phyloP scores from a whole-genome alignment of 164 flowering plant genomes.

The Houttuynia cordata region DNA sequence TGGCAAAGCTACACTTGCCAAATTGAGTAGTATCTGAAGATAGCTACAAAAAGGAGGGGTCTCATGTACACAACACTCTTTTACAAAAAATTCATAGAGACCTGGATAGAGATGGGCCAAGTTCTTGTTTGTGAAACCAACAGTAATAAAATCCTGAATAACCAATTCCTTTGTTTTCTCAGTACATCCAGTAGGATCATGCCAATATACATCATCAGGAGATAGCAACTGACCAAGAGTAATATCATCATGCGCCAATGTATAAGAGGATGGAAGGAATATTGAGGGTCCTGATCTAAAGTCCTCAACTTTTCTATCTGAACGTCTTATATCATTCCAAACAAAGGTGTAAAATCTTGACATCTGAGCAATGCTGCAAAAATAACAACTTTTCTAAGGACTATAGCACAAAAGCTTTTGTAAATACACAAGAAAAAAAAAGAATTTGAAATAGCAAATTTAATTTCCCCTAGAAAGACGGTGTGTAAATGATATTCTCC shows the following conservation, averaged over 20 bases:
- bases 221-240: slow-evolving; percentile 56
- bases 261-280: slow-evolving; percentile 54
- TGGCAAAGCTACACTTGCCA: slow-evolving; percentile 51
- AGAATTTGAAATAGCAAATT: background rate
- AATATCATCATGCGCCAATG: slow-evolving; percentile 30
- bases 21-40: slow-evolving; percentile 45
- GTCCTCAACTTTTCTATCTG: slow-evolving; percentile 27
- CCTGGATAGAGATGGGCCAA: slow-evolving; percentile 54
- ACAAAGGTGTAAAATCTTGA: slow-evolving; percentile 60
- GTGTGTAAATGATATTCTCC: too few relatives aligned
- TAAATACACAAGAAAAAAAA: too few relatives aligned
- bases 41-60: slow-evolving; percentile 45
- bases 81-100: slow-evolving; percentile 71
- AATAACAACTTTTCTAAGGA: slow-evolving; percentile 1
- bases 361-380: slow-evolving; percentile 73
- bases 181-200: slow-evolving; percentile 56
- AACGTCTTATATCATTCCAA: slow-evolving; percentile 43
- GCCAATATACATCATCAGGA: slow-evolving; percentile 66
- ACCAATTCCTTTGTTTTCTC: slow-evolving; percentile 21
- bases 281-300: slow-evolving; percentile 48
- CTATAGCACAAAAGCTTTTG: background rate
- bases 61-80: slow-evolving; percentile 56
- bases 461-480: background rate
- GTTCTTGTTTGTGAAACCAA: slow-evolving; percentile 23
- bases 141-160: slow-evolving; percentile 10